Percentiles rank a stretch among this genome's conserved stretches.
Evolutionary conservation across 2,329 filamentous ascomycete genomes (phyloP).

Genomic region (Clarireedia monteithiana): DNA sequence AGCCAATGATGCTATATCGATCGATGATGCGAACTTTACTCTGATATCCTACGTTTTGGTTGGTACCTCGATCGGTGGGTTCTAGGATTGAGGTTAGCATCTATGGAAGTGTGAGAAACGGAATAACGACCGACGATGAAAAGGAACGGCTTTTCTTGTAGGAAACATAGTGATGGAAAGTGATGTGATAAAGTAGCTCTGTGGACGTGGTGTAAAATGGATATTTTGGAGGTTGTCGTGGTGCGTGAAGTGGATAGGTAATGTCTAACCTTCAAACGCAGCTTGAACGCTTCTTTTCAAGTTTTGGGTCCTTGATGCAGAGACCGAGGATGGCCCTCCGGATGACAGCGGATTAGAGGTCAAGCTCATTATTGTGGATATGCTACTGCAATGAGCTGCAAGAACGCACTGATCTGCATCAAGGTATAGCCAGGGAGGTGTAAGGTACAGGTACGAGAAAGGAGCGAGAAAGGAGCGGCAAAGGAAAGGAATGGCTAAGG

Average conservation of each 20-base stretch:
- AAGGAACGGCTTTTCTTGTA: constrained; percentile 17
- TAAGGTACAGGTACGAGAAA: too few species aligned
- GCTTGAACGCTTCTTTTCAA: constrained; percentile 53
- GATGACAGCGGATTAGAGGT: constrained; percentile 29
- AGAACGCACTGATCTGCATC: too few species aligned
- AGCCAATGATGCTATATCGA: constrained; percentile 92
- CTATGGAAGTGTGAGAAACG: constrained; percentile 25
- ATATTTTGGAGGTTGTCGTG: not conserved
- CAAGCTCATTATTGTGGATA: constrained; percentile 21
- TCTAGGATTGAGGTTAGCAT: constrained; percentile 34
- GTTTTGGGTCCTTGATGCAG: constrained; percentile 34
- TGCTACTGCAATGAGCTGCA: not conserved
- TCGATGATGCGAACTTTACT: constrained; percentile 85
- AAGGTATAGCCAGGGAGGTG: too few species aligned
- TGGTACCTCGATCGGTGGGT: constrained; percentile 41
- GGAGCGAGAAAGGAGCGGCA: too few species aligned
- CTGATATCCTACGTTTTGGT: constrained; percentile 45
- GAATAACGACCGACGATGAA: constrained; percentile 27
- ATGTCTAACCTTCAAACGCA: constrained; percentile 48
- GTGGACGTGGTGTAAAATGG: too few species aligned
- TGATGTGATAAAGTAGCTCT: constrained; percentile 9
- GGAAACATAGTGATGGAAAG: constrained; percentile 23
- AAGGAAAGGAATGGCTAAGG: too few species aligned
- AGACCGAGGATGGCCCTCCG: constrained; percentile 25
- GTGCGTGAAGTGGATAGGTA: constrained; percentile 11